phyloP scores from a whole-genome alignment of 805 yeast genomes.

The Candida awuae region DNA sequence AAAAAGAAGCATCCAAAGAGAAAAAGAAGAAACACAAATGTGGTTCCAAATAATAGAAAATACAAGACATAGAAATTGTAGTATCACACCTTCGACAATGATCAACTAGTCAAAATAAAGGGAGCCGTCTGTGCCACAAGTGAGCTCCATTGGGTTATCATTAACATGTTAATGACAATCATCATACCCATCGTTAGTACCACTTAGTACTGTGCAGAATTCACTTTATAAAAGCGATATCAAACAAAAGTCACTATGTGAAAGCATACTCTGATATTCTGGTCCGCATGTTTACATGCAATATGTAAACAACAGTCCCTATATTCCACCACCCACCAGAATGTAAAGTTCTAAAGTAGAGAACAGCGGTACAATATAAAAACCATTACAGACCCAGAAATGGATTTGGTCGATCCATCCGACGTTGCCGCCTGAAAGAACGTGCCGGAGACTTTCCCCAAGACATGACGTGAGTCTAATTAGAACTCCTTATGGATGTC shows the following conservation, averaged over 20 bases:
- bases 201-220: conserved; percentile 19
- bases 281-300: no score
- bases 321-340: no score
- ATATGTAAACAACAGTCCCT: conserved; percentile 1
- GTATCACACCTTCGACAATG: conserved; percentile 18
- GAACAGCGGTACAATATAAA: conserved; percentile 1
- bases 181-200: conserved; percentile 20
- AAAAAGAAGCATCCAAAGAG: conserved; percentile 1
- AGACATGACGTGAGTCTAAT: conserved; percentile 10
- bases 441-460: conserved; percentile 26
- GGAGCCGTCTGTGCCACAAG: conserved; percentile 16
- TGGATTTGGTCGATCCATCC: conserved; percentile 15
- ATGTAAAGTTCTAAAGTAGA: conserved; percentile 3
- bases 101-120: conserved; percentile 12
- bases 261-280: not conserved
- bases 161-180: conserved; percentile 13
- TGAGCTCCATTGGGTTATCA: conserved; percentile 26
- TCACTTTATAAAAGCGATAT: conserved; percentile 8
- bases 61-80: not conserved
- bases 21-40: no score
- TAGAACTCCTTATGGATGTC: conserved; percentile 17
- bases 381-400: conserved; percentile 1
- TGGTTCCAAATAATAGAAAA: conserved; percentile 1
- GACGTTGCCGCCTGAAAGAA: conserved; percentile 24
- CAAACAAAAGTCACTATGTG: conserved; percentile 5